phyloP scores from a whole-genome alignment of 306 rosid species.

The Trifolium subterraneum region DNA sequence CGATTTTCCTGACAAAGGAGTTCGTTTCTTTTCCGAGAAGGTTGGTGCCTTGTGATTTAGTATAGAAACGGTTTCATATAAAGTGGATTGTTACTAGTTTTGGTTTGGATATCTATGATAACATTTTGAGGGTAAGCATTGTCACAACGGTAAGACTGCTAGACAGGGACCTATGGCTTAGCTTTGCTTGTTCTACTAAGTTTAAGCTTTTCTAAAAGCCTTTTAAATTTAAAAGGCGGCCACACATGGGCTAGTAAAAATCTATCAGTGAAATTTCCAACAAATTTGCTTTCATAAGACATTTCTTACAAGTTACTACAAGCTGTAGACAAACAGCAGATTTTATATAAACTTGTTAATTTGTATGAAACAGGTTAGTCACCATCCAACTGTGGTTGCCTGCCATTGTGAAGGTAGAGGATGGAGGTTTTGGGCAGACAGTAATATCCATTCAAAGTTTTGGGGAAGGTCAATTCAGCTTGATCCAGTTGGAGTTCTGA shows the following conservation, averaged over 20 bases:
- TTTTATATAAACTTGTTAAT: not conserved
- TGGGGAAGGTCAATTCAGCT: constrained; percentile 99
- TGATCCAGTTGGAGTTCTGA: constrained; percentile 89
- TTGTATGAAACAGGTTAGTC: constrained; percentile 82
- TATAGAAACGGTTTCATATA: not conserved
- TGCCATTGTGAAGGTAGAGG: constrained; percentile 99
- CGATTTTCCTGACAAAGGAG: constrained; percentile 86
- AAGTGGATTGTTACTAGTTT: constrained; percentile 6
- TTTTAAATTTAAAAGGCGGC: not conserved
- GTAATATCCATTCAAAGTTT: constrained; percentile 90
- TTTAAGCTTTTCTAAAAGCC: not conserved
- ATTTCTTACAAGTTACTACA: not conserved
- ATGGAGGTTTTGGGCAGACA: constrained; percentile 98
- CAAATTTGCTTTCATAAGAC: not conserved
- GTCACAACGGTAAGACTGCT: not conserved
- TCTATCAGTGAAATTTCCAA: not conserved
- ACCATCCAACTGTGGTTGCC: constrained; percentile 96
- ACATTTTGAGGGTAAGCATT: not conserved
- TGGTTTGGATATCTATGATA: not conserved
- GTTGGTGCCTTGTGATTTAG: constrained; percentile 41
- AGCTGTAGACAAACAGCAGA: not conserved
- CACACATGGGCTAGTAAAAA: not conserved
- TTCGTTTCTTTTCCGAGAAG: constrained; percentile 98
- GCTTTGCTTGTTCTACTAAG: not conserved
- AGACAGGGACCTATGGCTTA: not conserved